A percentile compares a stretch with the other conserved stretches of the same genome.
phyloP scores from a whole-genome alignment of 106 monocot genomes.

The Apostasia shenzhenica region DNA sequence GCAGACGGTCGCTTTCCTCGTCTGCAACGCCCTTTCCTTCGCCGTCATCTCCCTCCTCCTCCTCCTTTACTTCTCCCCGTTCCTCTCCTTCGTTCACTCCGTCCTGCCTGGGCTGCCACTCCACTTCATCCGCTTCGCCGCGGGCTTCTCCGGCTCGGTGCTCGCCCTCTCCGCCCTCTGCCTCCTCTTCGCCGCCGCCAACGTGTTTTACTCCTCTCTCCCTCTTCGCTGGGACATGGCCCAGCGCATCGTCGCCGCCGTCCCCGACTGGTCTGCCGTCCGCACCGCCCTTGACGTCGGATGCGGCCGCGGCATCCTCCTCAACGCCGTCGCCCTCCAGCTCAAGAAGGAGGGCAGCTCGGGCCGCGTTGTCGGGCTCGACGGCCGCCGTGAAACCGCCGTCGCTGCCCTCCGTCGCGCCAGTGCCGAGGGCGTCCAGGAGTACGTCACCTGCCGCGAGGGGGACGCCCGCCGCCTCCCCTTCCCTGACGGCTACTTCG shows the following conservation, averaged over 20 bases:
- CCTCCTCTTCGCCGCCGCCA: conserved; percentile 48
- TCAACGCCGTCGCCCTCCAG: conserved; percentile 47
- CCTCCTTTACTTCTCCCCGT: conserved; percentile 23
- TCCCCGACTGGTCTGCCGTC: conserved; percentile 68
- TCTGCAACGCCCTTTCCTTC: conserved; percentile 38
- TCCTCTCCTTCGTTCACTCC: conserved; percentile 15
- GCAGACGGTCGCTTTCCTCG: conserved; percentile 44
- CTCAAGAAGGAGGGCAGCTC: conserved; percentile 43
- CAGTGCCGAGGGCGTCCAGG: conserved; percentile 54
- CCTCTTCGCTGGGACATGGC: conserved; percentile 51
- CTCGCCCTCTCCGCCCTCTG: conserved; percentile 26
- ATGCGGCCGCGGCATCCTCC: conserved; percentile 56
- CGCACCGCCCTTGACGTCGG: conserved; percentile 65
- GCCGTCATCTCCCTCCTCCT: conserved; percentile 19
- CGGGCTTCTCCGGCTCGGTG: conserved; percentile 22
- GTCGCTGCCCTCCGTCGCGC: conserved; percentile 48
- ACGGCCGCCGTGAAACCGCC: conserved; percentile 20
- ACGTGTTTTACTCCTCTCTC: conserved; percentile 45
- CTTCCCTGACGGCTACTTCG: conserved; percentile 47
- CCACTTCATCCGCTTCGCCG: conserved; percentile 22
- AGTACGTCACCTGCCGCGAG: conserved; percentile 73
- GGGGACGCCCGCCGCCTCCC: conserved; percentile 47
- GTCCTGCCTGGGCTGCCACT: conserved; percentile 14
- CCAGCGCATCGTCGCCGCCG: conserved; percentile 43
- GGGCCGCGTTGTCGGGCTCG: conserved; percentile 61